Conservation (phyloP, 2,329 filamentous ascomycete genomes). For the Fusarium papillatum region DNA sequence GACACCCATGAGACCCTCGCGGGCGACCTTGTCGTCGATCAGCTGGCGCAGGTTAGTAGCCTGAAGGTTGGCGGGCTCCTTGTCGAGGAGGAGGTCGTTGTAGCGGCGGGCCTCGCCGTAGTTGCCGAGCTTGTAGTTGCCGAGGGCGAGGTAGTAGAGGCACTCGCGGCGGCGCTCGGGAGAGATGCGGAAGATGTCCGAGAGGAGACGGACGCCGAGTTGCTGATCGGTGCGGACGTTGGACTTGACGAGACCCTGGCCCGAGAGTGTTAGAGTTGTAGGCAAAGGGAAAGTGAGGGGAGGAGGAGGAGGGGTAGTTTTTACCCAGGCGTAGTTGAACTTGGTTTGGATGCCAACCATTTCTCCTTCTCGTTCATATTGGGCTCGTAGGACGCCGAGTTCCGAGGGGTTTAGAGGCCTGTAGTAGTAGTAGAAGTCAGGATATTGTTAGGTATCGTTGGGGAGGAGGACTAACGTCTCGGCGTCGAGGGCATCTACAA, state of each 20-base stretch:
- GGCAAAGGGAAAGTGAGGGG: neutral
- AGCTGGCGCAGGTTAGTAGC: conserved; percentile 86
- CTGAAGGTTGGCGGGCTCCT: conserved; percentile 93
- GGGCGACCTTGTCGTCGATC: conserved; percentile 97
- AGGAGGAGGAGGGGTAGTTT: neutral
- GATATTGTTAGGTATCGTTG: neutral
- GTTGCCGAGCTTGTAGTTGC: conserved; percentile 98
- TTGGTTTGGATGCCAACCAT: conserved; percentile 98
- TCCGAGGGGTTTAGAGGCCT: conserved; percentile 93
- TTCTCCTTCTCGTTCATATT: conserved; percentile 98
- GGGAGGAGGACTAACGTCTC: conserved; percentile 78
- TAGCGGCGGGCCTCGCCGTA: conserved; percentile 95
- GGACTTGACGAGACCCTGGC: conserved; percentile 91
- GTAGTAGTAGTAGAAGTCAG: conserved; percentile 22
- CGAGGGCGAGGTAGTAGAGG: conserved; percentile 96
- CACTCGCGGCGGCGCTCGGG: conserved; percentile 97
- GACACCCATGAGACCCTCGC: conserved; percentile 93
- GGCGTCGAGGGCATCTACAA: conserved; percentile 92
- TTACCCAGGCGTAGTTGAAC: conserved; percentile 99
- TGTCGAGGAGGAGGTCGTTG: conserved; percentile 92
- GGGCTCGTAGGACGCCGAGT: conserved; percentile 90
- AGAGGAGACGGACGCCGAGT: conserved; percentile 92
- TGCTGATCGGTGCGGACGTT: conserved; percentile 88
- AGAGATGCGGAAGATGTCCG: conserved; percentile 95
- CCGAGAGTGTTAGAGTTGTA: conserved; percentile 2